These are phyloP conservation scores for Talaromyces atroroseus DNA, from an alignment of 2,329 filamentous ascomycete genomes.

Conservation along the genomic window DNA sequence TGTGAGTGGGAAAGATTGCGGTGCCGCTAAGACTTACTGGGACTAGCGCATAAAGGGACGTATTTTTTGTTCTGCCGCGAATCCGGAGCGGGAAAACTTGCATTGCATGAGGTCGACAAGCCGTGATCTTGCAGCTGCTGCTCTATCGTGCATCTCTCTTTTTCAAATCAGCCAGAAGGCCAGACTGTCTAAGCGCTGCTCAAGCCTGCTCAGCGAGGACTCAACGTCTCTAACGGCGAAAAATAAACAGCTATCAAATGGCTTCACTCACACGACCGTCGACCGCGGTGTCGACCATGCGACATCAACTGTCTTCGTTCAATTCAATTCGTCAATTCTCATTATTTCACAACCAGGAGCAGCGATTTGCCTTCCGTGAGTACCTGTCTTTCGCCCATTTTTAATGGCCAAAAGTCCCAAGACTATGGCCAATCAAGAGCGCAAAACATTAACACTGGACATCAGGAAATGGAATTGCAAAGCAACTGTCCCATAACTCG, in stretches of 20 bases:
- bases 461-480: slow-evolving; percentile 18
- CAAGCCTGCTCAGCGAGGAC: background rate
- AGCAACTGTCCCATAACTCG: slow-evolving; percentile 19
- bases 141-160: background rate
- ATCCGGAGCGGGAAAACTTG: slow-evolving; percentile 10
- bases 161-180: background rate
- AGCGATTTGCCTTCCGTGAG: background rate
- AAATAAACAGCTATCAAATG: slow-evolving; percentile 8
- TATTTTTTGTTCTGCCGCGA: background rate
- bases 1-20: slow-evolving; percentile 28
- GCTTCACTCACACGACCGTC: slow-evolving; percentile 18
- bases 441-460: background rate
- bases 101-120: background rate
- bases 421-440: background rate
- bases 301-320: slow-evolving; percentile 29
- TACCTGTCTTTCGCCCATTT: background rate
- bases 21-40: slow-evolving; percentile 27
- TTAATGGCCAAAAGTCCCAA: background rate
- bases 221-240: background rate
- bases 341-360: slow-evolving; percentile 18
- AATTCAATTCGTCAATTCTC: slow-evolving; percentile 21
- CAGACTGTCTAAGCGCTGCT: background rate
- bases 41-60: slow-evolving; percentile 16
- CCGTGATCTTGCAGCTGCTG: background rate
- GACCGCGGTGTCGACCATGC: slow-evolving; percentile 29